Evolutionary conservation across 2,329 filamentous ascomycete species (phyloP).

Genomic region (Helotiales sp.): DNA sequence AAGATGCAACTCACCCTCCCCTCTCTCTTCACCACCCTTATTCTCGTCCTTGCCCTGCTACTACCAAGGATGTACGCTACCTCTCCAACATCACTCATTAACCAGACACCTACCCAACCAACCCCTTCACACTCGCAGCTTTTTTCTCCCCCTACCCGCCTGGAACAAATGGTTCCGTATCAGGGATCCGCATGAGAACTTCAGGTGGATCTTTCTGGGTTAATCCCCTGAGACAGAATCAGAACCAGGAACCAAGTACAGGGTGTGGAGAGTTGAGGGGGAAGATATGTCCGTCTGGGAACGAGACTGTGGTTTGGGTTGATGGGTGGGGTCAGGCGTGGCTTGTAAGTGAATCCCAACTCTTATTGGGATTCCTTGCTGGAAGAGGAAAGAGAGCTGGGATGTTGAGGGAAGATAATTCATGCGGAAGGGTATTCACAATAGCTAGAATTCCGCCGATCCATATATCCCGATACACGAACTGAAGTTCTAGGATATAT

Average conservation of each 20-base stretch:
- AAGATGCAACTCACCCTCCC: neutral
- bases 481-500: constrained; percentile 2
- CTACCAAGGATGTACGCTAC: neutral
- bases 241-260: neutral
- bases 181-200: constrained; percentile 1
- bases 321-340: constrained; percentile 5
- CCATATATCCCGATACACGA: constrained; percentile 8
- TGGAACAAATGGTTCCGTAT: constrained; percentile 1
- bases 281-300: neutral
- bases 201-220: constrained; percentile 6
- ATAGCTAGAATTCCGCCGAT: constrained; percentile 1
- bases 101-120: constrained; percentile 1
- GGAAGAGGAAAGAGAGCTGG: too few species aligned
- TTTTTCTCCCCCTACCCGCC: constrained; percentile 11
- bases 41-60: neutral
- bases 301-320: constrained; percentile 15
- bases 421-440: neutral
- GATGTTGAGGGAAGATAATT: too few species aligned
- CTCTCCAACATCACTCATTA: neutral
- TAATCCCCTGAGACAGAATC: neutral
- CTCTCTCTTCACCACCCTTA: neutral
- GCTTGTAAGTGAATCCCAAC: neutral
- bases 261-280: neutral
- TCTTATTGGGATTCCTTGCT: neutral
- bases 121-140: constrained; percentile 11